Base-by-base conservation (phyloP, 1,284 basidiomycete genomes). In the Microbotryum scabiosae region DNA sequence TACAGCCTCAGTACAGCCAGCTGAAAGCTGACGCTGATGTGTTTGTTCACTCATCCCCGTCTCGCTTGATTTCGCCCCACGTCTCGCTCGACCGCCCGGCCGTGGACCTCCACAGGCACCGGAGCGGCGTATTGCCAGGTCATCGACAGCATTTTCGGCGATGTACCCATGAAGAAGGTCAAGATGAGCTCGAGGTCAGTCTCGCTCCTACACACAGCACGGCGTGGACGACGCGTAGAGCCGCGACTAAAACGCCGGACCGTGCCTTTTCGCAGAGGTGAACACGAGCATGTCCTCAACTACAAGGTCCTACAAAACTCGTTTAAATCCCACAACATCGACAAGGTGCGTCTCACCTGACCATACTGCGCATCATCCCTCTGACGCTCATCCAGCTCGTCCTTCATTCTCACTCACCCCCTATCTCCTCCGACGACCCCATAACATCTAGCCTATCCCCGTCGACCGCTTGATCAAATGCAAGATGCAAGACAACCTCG, bases 401-500 rank as follows among this genome's bases (percentile, higher is more conserved):
- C 44, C 30, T 30, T 14, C 5, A 28, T 45, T 10, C 14, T 14
- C 23, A 1, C 28, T 49, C 20, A 48, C 32, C 54, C 16, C 28
- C 23, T 20, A 7, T 21, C 9, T 12, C 36, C n/a, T 28, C 9
- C 21, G 21, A 9, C 23, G 18, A 18, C 30, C 28, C 54, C 4
- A 5, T 6, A 9, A 28, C 14, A 30, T 30, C 30, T 64, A 94
- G 90, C 93, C 94, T 18, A 93, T 99, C 73, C 88, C 84, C 1
- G 87, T 99, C 30, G 93, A 97, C 69, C 86, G 82, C 71, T 83
- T 99, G 57, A 84, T 92, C 52, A 94, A 94, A 78, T 98, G 94
- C 81, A 97, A 97, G 80, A 98, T 98, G 94, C 96, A 56, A 77
- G 96, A 98, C 77, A 99, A 99, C 77, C 85, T 99, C 70, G 96